phyloP scores from a whole-genome alignment of 352 stramenopile genomes.

The Phytophthora melonis region DNA sequence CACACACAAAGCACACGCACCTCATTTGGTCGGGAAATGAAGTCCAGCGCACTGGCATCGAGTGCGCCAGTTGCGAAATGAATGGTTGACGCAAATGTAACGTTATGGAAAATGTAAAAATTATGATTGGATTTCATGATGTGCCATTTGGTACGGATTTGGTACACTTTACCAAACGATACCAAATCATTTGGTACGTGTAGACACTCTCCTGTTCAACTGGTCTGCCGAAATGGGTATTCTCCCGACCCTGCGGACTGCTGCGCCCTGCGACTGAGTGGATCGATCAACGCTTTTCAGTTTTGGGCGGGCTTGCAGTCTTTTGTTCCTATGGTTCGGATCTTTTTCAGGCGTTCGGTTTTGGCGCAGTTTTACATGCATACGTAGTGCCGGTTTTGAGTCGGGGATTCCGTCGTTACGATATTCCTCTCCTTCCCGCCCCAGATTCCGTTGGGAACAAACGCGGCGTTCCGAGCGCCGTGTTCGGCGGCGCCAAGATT shows the following conservation, averaged over 20 bases:
- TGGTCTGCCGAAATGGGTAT: background rate
- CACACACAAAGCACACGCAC: no score
- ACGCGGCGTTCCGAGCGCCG: background rate
- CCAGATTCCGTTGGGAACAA: slow-evolving; percentile 1
- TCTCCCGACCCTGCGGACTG: background rate
- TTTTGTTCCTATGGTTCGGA: background rate
- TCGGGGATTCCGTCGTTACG: slow-evolving; percentile 1
- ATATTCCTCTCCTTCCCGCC: background rate
- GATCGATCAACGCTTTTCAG: background rate
- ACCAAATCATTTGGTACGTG: no score
- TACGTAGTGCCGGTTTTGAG: background rate
- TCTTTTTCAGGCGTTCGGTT: background rate
- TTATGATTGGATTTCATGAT: no score
- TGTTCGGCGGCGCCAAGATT: background rate
- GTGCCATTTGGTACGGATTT: no score
- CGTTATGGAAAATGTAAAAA: no score
- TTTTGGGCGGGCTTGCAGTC: background rate
- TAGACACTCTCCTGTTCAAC: no score
- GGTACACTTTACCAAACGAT: no score
- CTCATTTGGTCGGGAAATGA: no score
- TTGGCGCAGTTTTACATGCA: background rate
- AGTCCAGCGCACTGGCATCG: no score
- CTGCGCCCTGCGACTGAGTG: background rate
- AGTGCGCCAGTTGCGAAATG: no score
- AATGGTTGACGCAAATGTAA: no score